phyloP scores from a whole-genome alignment of 2,329 filamentous ascomycete genomes.

The Fonsecaea multimorphosa region DNA sequence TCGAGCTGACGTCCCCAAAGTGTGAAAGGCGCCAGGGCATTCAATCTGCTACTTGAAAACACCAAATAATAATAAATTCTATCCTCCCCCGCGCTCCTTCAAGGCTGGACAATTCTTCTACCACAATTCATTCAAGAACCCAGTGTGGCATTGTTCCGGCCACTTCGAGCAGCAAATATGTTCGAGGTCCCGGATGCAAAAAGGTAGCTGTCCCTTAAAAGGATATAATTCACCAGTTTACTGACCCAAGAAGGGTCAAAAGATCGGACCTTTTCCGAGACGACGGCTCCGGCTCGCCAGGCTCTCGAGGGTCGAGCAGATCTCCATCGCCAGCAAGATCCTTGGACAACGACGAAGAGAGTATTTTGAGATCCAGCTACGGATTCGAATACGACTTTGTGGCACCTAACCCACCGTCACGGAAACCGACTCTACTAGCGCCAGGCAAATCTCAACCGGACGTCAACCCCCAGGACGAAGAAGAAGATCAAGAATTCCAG shows the following conservation, averaged over 20 bases:
- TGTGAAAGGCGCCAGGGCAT: background rate
- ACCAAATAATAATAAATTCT: background rate
- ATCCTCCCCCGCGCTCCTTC: background rate
- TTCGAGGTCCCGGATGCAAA: slow-evolving; percentile 33
- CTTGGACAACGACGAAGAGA: background rate
- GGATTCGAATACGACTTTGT: slow-evolving; percentile 39
- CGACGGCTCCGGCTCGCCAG: slow-evolving; percentile 9
- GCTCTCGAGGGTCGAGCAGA: slow-evolving; percentile 17
- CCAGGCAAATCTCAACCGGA: background rate
- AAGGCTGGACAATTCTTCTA: background rate
- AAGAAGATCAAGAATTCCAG: slow-evolving; percentile 31
- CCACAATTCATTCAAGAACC: background rate
- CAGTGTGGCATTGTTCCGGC: background rate
- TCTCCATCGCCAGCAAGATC: slow-evolving; percentile 12
- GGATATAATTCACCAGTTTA: background rate
- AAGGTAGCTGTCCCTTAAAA: slow-evolving; percentile 22
- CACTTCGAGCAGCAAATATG: slow-evolving; percentile 16
- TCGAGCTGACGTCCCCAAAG: background rate
- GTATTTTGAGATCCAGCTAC: slow-evolving; percentile 23
- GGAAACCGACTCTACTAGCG: background rate
- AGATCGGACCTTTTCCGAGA: slow-evolving; percentile 26
- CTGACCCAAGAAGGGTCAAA: slow-evolving; percentile 24
- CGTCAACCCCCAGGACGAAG: background rate
- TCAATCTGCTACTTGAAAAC: background rate
- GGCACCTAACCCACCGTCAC: slow-evolving; percentile 1